Evolutionary conservation across 345 rosid species (phyloP).

Genomic region (Carallia brachiata): DNA sequence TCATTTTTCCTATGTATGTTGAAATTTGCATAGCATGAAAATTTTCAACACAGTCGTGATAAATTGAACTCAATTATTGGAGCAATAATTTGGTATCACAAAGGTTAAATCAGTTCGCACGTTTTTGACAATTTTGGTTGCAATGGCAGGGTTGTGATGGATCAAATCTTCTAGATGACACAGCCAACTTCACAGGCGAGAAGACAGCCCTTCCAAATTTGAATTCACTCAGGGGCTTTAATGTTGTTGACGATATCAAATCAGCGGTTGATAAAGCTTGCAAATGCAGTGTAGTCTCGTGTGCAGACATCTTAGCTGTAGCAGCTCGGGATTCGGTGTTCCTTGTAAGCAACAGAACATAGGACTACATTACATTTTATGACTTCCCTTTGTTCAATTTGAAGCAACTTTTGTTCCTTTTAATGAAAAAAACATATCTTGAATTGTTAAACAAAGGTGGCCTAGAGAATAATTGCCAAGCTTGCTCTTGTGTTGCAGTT

Average conservation of each 20-base stretch:
- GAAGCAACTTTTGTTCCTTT: neutral
- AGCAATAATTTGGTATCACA: too few relatives aligned
- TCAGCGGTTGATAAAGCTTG: neutral
- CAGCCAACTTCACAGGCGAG: neutral
- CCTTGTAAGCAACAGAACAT: too few relatives aligned
- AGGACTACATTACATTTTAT: neutral
- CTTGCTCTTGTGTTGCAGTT: neutral
- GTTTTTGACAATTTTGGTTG: neutral
- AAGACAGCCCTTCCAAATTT: neutral
- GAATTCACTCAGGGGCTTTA: slow-evolving; percentile 5
- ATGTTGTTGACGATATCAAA: neutral
- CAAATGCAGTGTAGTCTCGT: neutral
- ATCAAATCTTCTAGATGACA: slow-evolving; percentile 6
- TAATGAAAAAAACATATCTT: neutral
- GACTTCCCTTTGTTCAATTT: neutral
- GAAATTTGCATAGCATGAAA: too few relatives aligned
- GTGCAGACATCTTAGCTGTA: slow-evolving; percentile 3
- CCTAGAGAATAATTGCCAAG: too few relatives aligned
- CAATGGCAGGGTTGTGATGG: slow-evolving; percentile 14
- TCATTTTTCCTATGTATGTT: too few relatives aligned
- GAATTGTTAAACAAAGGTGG: neutral
- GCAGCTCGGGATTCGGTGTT: neutral
- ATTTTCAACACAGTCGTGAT: too few relatives aligned
- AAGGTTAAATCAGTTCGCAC: too few relatives aligned
- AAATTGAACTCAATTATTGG: too few relatives aligned